Evolutionary conservation across 345 rosid genomes (phyloP).

Genomic region (Conringia planisiliqua): DNA sequence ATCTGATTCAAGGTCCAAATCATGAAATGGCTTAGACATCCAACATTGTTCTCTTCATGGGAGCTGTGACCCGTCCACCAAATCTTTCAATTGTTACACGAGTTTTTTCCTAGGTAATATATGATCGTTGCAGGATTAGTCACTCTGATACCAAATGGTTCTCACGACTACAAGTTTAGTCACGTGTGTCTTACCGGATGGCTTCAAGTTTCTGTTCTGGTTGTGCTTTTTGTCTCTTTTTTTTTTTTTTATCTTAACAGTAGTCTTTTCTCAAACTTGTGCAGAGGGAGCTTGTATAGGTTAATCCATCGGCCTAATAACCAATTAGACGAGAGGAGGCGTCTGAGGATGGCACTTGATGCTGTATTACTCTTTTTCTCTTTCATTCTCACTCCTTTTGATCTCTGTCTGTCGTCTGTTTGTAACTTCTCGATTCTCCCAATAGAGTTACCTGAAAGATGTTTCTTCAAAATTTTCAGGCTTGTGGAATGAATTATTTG

Average conservation of each 20-base stretch:
- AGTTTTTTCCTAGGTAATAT: constrained; percentile 86
- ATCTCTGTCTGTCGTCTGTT: background rate
- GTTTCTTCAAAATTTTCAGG: constrained; percentile 46
- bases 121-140: constrained; percentile 12
- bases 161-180: background rate
- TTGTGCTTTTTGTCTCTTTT: no score
- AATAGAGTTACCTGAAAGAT: constrained; percentile 15
- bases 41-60: constrained; percentile 99
- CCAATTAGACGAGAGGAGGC: constrained; percentile 89
- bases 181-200: background rate
- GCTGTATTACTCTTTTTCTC: constrained; percentile 53
- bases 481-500: constrained; percentile 97
- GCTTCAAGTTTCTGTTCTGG: no score
- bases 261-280: no score
- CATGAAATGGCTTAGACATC: constrained; percentile 90
- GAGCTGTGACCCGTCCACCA: constrained; percentile 93
- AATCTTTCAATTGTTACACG: constrained; percentile 92
- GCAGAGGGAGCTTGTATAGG: constrained; percentile 98
- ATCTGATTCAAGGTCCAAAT: constrained; percentile 54
- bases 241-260: no score
- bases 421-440: background rate
- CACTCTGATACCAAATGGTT: background rate
- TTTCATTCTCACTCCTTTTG: background rate
- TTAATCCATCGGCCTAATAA: constrained; percentile 86
- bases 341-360: constrained; percentile 94